Evolutionary conservation across 305 asterid genomes (phyloP).

Genomic region (Nicotiana rustica): DNA sequence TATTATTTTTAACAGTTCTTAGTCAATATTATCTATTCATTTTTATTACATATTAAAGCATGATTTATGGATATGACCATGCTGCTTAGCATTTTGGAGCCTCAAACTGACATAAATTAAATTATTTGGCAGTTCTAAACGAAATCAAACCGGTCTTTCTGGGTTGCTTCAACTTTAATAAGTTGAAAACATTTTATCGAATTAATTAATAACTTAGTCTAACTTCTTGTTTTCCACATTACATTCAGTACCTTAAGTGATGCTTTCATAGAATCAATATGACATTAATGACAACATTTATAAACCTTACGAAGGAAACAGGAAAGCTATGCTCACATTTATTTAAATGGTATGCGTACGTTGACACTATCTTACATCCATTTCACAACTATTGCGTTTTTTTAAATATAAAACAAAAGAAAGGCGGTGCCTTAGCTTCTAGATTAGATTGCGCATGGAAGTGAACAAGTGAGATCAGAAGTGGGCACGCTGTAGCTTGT

Average conservation of each 20-base stretch:
- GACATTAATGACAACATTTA: not conserved
- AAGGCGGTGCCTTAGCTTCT: not conserved
- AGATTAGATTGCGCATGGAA: not conserved
- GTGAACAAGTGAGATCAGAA: not conserved
- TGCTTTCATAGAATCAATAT: not conserved
- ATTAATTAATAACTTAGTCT: not conserved
- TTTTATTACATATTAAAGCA: too few species aligned
- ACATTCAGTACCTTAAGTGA: not conserved
- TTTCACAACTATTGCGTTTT: not conserved
- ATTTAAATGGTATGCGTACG: not conserved
- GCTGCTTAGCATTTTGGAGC: not conserved
- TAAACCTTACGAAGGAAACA: slow-evolving; percentile 2
- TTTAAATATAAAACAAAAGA: not conserved
- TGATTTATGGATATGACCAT: not conserved
- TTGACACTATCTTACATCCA: not conserved
- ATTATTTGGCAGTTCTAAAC: slow-evolving; percentile 19
- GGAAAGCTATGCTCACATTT: not conserved
- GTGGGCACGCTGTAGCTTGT: not conserved
- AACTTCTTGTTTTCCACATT: not conserved
- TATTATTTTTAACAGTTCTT: too few species aligned
- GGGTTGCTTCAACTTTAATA: slow-evolving; percentile 2
- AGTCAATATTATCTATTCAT: too few species aligned
- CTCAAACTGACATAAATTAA: slow-evolving; percentile 1
- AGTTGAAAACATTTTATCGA: not conserved
- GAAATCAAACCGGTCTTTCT: slow-evolving; percentile 12